phyloP scores from a whole-genome alignment of 1,284 basidiomycete species.

The Trichosporon coremiiforme region DNA sequence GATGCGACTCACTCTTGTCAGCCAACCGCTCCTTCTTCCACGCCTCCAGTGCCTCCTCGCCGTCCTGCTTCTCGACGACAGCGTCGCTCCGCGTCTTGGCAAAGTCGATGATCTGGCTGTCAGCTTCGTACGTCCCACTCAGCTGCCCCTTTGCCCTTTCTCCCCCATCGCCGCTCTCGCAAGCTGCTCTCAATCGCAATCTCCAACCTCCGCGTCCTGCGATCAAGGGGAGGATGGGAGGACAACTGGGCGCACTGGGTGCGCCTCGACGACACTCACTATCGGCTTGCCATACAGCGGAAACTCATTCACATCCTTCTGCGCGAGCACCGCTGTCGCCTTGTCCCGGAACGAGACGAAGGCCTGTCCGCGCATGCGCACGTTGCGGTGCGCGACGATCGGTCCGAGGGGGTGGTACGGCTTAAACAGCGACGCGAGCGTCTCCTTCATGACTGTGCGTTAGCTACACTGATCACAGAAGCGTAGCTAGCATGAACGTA shows the following conservation, averaged over 20 bases:
- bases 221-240: no score
- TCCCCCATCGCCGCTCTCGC: no score
- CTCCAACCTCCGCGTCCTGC: no score
- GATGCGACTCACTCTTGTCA: conserved; percentile 74
- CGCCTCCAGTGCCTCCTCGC: conserved; percentile 65
- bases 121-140: no score
- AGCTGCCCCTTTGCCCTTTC: no score
- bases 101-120: conserved; percentile 70
- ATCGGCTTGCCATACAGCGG: conserved; percentile 96
- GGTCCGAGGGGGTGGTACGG: conserved; percentile 88
- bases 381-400: conserved; percentile 89
- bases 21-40: conserved; percentile 74
- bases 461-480: background rate
- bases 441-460: conserved; percentile 75
- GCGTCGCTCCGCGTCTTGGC: conserved; percentile 85
- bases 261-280: conserved; percentile 60
- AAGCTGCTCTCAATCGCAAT: no score
- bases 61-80: conserved; percentile 74
- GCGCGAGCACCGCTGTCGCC: conserved; percentile 80
- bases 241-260: no score
- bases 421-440: conserved; percentile 85
- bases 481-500: conserved; percentile 55
- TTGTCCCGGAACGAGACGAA: conserved; percentile 87
- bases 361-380: conserved; percentile 97
- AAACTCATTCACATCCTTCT: conserved; percentile 90